phyloP scores from a whole-genome alignment of 2,329 filamentous ascomycete genomes.

The Fusarium pilosicola region DNA sequence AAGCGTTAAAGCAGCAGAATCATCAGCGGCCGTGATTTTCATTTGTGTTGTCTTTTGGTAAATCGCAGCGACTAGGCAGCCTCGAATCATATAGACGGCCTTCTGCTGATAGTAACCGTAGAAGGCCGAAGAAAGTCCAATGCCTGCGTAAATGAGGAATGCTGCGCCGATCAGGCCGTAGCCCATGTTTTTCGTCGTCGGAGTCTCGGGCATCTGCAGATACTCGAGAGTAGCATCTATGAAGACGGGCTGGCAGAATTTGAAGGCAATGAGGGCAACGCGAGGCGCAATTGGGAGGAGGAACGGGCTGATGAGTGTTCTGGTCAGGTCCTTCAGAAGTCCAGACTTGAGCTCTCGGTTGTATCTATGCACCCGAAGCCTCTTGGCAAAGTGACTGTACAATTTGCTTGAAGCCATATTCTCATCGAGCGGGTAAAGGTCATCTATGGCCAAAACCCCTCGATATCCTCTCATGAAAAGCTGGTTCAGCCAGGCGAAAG shows the following conservation, averaged over 20 bases:
- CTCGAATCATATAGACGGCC: conserved; percentile 47
- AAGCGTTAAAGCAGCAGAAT: conserved; percentile 56
- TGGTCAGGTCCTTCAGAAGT: conserved; percentile 44
- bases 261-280: conserved; percentile 52
- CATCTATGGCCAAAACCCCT: conserved; percentile 45
- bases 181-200: conserved; percentile 40
- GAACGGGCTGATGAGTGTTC: conserved; percentile 46
- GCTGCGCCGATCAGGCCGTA: conserved; percentile 57
- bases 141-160: conserved; percentile 52
- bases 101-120: conserved; percentile 54
- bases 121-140: conserved; percentile 53
- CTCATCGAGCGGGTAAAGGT: conserved; percentile 50
- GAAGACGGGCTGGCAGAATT: conserved; percentile 56
- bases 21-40: conserved; percentile 47
- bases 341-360: conserved; percentile 40
- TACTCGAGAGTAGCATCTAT: conserved; percentile 52
- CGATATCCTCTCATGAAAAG: conserved; percentile 51
- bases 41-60: conserved; percentile 49
- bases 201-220: conserved; percentile 41
- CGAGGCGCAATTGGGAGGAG: conserved; percentile 51
- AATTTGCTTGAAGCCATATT: conserved; percentile 39
- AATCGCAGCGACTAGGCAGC: conserved; percentile 47
- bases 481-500: conserved; percentile 50
- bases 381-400: conserved; percentile 23
- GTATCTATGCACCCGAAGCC: conserved; percentile 41